A percentile compares a stretch with the other conserved stretches of the same genome.
Evolutionary conservation across 2,329 filamentous ascomycete species (phyloP).

Genomic region (Didymella pinodella): DNA sequence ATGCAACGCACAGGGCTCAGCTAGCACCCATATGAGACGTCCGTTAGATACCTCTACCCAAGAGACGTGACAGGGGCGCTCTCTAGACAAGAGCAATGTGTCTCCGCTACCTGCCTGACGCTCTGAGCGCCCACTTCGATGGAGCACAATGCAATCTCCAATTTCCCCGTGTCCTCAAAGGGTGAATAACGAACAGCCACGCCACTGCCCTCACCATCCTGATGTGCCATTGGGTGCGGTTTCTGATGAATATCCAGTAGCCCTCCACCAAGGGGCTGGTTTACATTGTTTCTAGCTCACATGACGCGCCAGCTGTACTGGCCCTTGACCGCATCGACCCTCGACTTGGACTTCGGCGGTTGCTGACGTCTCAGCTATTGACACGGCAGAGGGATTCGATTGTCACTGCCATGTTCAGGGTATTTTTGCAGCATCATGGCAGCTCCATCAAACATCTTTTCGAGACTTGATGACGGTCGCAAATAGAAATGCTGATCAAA

Average conservation of each 20-base stretch:
- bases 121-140: slow-evolving; percentile 5
- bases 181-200: slow-evolving; percentile 17
- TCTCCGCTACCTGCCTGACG: slow-evolving; percentile 7
- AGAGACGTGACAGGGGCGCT: slow-evolving; percentile 20
- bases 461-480: slow-evolving; percentile 4
- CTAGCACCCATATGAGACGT: slow-evolving; percentile 16
- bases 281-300: slow-evolving; percentile 10
- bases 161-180: slow-evolving; percentile 16
- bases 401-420: neutral
- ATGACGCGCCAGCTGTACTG: slow-evolving; percentile 6
- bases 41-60: slow-evolving; percentile 15
- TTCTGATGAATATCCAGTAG: neutral
- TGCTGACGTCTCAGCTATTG: slow-evolving; percentile 6
- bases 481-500: slow-evolving; percentile 21
- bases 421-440: neutral
- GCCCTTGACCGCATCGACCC: neutral
- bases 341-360: slow-evolving; percentile 1
- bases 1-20: slow-evolving; percentile 21
- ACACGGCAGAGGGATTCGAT: neutral
- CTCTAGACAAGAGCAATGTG: slow-evolving; percentile 16
- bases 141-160: slow-evolving; percentile 3
- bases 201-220: slow-evolving; percentile 2
- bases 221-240: slow-evolving; percentile 3
- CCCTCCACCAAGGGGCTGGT: slow-evolving; percentile 17
- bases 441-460: neutral